phyloP scores from a whole-genome alignment of 2,329 filamentous ascomycete genomes.

The Nemania sp. region DNA sequence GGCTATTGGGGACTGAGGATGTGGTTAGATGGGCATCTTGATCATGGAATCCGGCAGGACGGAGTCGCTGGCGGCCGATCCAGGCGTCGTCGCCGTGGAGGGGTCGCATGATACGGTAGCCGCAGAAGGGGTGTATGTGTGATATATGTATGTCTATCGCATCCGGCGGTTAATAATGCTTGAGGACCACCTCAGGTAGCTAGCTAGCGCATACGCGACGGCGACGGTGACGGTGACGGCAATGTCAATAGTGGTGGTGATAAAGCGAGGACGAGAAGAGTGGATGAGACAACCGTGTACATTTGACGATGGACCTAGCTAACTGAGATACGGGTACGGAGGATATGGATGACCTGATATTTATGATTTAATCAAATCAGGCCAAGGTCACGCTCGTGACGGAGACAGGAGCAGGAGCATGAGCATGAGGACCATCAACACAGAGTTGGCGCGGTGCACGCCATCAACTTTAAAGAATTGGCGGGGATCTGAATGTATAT shows the following conservation, averaged over 20 bases:
- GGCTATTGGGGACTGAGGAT: constrained; percentile 43
- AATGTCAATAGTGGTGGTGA: no score
- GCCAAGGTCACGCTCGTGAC: neutral
- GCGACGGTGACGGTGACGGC: neutral
- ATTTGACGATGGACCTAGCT: constrained; percentile 5
- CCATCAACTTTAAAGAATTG: constrained; percentile 1
- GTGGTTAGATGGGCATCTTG: constrained; percentile 31
- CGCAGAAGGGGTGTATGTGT: constrained; percentile 2
- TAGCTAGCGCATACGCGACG: neutral
- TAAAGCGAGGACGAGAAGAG: neutral
- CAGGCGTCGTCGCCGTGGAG: constrained; percentile 51
- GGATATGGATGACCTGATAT: neutral
- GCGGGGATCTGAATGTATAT: constrained; percentile 2
- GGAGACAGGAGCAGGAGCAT: neutral
- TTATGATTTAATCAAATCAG: no score
- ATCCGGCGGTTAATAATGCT: constrained; percentile 4
- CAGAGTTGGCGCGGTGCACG: neutral
- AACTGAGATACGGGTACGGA: neutral
- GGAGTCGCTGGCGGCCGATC: constrained; percentile 46
- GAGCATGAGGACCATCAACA: neutral
- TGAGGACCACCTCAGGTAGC: neutral
- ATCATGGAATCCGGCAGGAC: constrained; percentile 46
- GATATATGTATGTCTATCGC: constrained; percentile 9
- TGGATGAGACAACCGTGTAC: constrained; percentile 6
- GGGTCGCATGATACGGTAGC: constrained; percentile 48